Evolutionary conservation across 2,329 filamentous ascomycete genomes (phyloP), one percentile per base, ranked within the genome.

Genomic region (Botrytis tulipae): DNA sequence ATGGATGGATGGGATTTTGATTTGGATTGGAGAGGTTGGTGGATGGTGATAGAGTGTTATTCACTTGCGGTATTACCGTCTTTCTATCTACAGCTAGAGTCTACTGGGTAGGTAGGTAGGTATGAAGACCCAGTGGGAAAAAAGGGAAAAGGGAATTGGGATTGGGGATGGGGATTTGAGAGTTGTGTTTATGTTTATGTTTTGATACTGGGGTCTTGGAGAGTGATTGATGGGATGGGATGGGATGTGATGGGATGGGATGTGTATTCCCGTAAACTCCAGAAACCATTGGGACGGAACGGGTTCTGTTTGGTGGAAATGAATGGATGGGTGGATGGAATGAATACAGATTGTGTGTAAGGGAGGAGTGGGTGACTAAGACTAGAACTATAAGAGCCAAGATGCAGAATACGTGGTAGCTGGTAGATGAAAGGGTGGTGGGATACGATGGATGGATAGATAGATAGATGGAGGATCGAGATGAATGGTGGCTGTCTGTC

Each of bases 391-490:
- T 67, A 29, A 54, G 25, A 48, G 65, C 25, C 35, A 54, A n/a
- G 46, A 67, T 29, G 51, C 14, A 18, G 25, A 65, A 67, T 67
- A 54, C 65, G 65, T 67, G 46, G 65, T 54, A 67, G 46, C 46
- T 67, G 65, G 46, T 40, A 54, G 46, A 40, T 57, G 46, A 68
- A 25, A 1, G 25, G 35, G 29, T 40, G 46, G n/a, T 10, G 3
- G 29, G 51, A 16, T 25, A 25, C 46, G 20, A 48, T 25, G 14
- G 20, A 25, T 25, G 14, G 59, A 25, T 61, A 35, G 59, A 22
- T 32, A 4, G 46, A 42, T 42, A 10, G 59, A 40, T 61, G 35
- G 22, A 40, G 46, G 16, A 48, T 48, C 46, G 46, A 48, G 46
- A 48, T 48, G 46, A 48, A 48, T 22, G 46, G 46, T 42, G 40